Conservation (phyloP, 768 basidiomycete genomes). For the Gloeostereum incarnatum region DNA sequence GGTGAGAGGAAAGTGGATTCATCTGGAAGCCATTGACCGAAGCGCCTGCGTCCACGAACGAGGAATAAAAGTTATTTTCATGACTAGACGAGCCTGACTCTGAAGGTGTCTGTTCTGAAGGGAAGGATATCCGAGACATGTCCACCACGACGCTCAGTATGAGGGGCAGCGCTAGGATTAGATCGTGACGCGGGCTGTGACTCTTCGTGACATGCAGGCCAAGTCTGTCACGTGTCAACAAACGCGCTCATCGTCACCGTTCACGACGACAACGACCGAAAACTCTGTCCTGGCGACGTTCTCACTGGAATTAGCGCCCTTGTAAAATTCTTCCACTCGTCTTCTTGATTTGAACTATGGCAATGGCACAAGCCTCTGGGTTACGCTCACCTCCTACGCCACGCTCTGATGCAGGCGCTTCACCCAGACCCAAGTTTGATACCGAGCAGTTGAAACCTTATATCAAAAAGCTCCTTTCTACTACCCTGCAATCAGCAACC, state of each 20-base stretch:
- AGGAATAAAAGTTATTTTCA: constrained; percentile 43
- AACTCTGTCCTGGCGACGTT: too few relatives aligned
- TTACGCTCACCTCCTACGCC: constrained; percentile 55
- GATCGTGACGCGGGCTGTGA: too few relatives aligned
- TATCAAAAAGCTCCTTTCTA: constrained; percentile 72
- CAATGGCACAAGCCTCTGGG: constrained; percentile 22
- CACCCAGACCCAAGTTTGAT: constrained; percentile 58
- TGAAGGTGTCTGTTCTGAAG: constrained; percentile 28
- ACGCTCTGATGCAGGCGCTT: constrained; percentile 55
- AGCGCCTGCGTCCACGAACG: constrained; percentile 46
- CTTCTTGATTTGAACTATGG: not conserved
- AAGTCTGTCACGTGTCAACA: too few relatives aligned
- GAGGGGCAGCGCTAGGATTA: too few relatives aligned
- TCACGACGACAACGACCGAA: too few relatives aligned
- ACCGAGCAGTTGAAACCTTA: constrained; percentile 64
- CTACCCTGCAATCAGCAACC: constrained; percentile 50
- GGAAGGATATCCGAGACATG: constrained; percentile 69
- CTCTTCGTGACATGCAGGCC: too few relatives aligned
- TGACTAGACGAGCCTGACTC: constrained; percentile 31
- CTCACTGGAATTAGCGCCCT: too few relatives aligned
- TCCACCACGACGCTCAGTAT: too few relatives aligned
- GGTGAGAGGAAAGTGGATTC: constrained; percentile 74
- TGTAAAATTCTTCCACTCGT: too few relatives aligned
- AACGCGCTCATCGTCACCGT: too few relatives aligned
- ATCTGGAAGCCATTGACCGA: constrained; percentile 80